Evolutionary conservation across 345 rosid genomes (phyloP), one percentile per base, ranked within the genome.

Genomic region (Erucastrum elatum): DNA sequence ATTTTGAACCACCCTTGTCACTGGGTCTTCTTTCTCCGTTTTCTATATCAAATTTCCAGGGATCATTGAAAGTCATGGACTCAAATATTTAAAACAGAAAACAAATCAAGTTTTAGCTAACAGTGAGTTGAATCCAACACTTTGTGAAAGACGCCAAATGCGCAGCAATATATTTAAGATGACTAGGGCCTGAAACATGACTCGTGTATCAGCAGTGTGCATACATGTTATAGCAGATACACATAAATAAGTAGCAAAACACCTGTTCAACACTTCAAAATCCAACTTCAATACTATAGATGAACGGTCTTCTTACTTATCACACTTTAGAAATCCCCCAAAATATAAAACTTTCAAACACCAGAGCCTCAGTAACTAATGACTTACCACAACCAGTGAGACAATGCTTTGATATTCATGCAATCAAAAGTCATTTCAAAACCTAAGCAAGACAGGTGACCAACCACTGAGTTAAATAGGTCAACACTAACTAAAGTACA

Each of bases 121-220:
- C 56, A 51, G 17, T 66, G 9, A 55, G 4, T 17, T 17, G 3
- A 1, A 55, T 56, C 66, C 21, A 75, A 55, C 30, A 56, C 30
- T 37, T 56, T 66, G 65, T 37, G 66, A 66, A 58, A 67, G 46
- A 75, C 41, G 66, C 53, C 39, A 51, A 64, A 64, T 2, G 63
- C 71, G 26, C 31, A 58, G 30, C 13, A 58, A 59, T 27, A 26
- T 26, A 26, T 25, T 21, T 26, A 59, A 9, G 33, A 2, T 59
- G 15, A 25, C 33, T 59, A 59, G 63, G n/a, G 6, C 31, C 31
- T 25, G 31, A 59, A 9, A 9, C 64, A 59, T 10, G 15, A 59
- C 64, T 10, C 33, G 15, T 59, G 33, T 25, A 56, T 56, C 62
- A 56, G 29, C 13, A 56, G 30, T 9, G 62, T 0, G 3, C 9